Base-by-base conservation (phyloP, 1,139 yeast genomes). In the Saccharomycopsis hybrid region DNA sequence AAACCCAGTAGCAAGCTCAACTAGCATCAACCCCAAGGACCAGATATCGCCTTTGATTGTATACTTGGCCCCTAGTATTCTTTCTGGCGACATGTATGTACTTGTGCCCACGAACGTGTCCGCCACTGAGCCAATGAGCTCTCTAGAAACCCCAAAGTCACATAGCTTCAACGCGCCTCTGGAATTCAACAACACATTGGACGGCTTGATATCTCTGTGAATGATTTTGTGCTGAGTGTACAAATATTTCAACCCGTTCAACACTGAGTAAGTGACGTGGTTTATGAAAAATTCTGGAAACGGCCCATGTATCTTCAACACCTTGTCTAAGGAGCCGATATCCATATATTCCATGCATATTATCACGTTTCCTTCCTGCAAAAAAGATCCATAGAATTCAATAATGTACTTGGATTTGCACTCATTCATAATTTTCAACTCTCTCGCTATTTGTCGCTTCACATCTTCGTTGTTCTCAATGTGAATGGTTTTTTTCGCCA, bases 61-160 rank as follows among this genome's bases (percentile, higher is more conserved):
- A 65, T 92, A 92, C 13, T 83, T 83, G 46, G 88, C 87, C 9
- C 98, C 98, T 66, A 88, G 96, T 51, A 92, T 92, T 56, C 98
- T 76, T 62, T 92, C 98, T 0, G 98, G 98, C 1, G 96, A 88
- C 98, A 92, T 92, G 62, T 92, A 92, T 1, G 95, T 88, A 1
- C 96, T 88, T 0, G 98, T 92, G 1, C 98, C 98, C 8, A 92
- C 97, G 72, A 92, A 92, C 0, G 97, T 92, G 59, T 92, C 96
- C 0, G 97, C 97, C 54, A 92, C 77, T 0, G 97, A 89, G 64
- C 90, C 89, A 52, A 88, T 86, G 53, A 92, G 73, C 63, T 89
- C 96, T 56, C 96, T 79, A 39, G 90, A 81, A 4, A 92, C 98
- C 9, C 98, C 97, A 69, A 90, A 90, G 66, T 90, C 97, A 66